phyloP scores from a whole-genome alignment of 176 grass and related monocot species.

The Hsuehochloa calcarea region DNA sequence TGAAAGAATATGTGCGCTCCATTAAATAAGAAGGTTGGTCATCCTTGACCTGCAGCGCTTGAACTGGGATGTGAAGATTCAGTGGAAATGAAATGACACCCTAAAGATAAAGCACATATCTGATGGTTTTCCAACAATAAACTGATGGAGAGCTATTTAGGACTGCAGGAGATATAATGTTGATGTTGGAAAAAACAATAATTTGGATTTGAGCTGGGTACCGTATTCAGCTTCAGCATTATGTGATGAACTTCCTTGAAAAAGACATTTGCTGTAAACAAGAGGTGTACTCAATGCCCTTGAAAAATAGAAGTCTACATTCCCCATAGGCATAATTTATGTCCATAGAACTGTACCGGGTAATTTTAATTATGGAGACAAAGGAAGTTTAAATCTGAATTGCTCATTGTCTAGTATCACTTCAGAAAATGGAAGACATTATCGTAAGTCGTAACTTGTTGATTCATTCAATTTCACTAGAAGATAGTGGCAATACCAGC shows the following conservation, averaged over 20 bases:
- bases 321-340: not conserved
- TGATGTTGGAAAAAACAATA: not conserved
- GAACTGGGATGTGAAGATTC: not conserved
- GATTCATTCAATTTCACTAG: not conserved
- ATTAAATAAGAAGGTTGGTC: not conserved
- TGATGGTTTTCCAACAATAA: not conserved
- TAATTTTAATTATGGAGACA: not conserved
- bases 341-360: not conserved
- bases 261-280: not conserved
- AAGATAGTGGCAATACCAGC: not conserved
- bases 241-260: not conserved
- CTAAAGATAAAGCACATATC: not conserved
- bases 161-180: not conserved
- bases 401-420: not conserved
- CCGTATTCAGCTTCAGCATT: not conserved
- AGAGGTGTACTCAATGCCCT: not conserved
- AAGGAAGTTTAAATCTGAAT: not conserved
- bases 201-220: not conserved
- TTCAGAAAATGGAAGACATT: not conserved
- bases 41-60: not conserved
- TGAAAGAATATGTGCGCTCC: not conserved
- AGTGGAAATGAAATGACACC: not conserved
- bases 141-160: not conserved
- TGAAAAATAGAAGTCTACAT: not conserved
- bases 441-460: not conserved